Base-by-base conservation (phyloP, 2,329 filamentous ascomycete species). In the Ophiostoma novo-ulmi region DNA sequence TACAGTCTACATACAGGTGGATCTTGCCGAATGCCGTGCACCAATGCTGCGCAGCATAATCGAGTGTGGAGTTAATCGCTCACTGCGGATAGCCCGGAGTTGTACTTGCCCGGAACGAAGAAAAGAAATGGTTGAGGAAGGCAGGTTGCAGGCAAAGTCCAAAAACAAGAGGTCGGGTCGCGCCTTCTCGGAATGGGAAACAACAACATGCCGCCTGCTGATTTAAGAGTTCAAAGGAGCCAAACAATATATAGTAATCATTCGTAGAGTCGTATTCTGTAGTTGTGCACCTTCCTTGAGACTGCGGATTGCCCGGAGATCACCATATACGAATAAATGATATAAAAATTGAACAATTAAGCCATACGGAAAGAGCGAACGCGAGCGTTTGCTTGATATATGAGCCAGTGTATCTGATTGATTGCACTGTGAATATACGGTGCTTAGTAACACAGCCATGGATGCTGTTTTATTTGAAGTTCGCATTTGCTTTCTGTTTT, bases 11-110 rank as follows among this genome's bases (percentile, higher is more conserved):
- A 41, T 41, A 26, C 8, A 39, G 7, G 63, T 65, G 63, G 35
- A 11, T 22, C n/a, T 8, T 41, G 35, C 31, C 58, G 58, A 65
- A 39, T 39, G 20, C 58, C 26, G 58, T 63, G 52, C 52, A 58
- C 52, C 22, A 58, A 22, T 22, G 52, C n/a, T 13, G 22, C 26
- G 26, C 52, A 58, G 52, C 44, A 48, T 48, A 26, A 58, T 58
- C 6, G 11, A 64, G 35, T 64, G 63, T 65, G 63, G 63, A 65
- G 63, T 65, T 65, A 65, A 65, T 65, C 63, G 63, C 63, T 67
- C 65, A 67, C 64, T 44, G 39, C 65, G 65, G 63, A 65, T 65
- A 39, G 63, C 63, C 63, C 63, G 63, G 36, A 39, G 63, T 35
- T 63, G 58, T 13, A 26, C 52, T 35, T 63, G 58, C 14, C 58